These are phyloP conservation scores for Ogataea siamensis DNA, from an alignment of 805 yeast species.

Conservation along the genomic window DNA sequence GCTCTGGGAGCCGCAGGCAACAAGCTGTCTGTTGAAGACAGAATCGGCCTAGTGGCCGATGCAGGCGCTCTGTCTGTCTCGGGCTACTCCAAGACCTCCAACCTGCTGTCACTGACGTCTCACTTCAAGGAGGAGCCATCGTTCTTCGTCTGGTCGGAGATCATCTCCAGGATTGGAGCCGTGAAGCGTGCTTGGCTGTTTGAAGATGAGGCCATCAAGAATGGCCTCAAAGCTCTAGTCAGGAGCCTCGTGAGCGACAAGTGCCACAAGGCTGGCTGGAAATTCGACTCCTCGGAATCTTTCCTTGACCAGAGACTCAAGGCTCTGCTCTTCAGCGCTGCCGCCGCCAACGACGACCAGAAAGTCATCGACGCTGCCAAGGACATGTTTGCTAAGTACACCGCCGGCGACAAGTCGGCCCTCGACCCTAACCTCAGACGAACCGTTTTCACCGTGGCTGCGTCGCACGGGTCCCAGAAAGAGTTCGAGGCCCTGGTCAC, in stretches of 20 bases:
- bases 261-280: slow-evolving; percentile 64
- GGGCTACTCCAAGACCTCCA: slow-evolving; percentile 43
- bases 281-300: slow-evolving; percentile 75
- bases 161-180: slow-evolving; percentile 40
- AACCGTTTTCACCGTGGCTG: slow-evolving; percentile 44
- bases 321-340: slow-evolving; percentile 42
- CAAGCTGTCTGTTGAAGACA: slow-evolving; percentile 46
- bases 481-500: slow-evolving; percentile 41
- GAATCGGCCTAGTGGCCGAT: slow-evolving; percentile 58
- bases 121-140: slow-evolving; percentile 39
- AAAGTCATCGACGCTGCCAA: slow-evolving; percentile 33
- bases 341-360: slow-evolving; percentile 41
- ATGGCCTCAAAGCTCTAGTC: slow-evolving; percentile 35
- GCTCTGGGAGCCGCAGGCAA: slow-evolving; percentile 39
- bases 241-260: slow-evolving; percentile 28
- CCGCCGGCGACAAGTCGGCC: slow-evolving; percentile 29
- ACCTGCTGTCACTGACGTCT: slow-evolving; percentile 46
- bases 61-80: slow-evolving; percentile 49
- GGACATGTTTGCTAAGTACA: slow-evolving; percentile 29
- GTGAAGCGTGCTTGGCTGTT: slow-evolving; percentile 37
- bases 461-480: slow-evolving; percentile 37
- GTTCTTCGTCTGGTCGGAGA: slow-evolving; percentile 58
- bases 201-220: slow-evolving; percentile 35
- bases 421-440: slow-evolving; percentile 47
- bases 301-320: slow-evolving; percentile 38